These are phyloP conservation scores for Clonostachys solani DNA, from an alignment of 2,329 filamentous ascomycete genomes.

Conservation along the genomic window DNA sequence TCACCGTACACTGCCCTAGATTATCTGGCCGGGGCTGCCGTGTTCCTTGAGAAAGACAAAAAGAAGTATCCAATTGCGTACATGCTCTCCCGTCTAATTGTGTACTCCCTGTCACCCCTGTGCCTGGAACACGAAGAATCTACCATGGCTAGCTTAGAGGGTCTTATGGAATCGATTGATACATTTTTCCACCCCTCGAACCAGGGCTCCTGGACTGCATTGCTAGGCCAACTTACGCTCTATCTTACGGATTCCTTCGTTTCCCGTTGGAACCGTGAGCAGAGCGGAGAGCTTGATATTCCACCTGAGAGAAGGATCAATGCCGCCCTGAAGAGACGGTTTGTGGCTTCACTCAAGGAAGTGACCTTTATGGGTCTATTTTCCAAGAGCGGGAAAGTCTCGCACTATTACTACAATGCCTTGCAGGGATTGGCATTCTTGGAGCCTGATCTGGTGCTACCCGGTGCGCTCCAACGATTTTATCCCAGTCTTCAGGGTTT, in stretches of 20 bases:
- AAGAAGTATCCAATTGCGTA: constrained; percentile 91
- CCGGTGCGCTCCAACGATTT: constrained; percentile 89
- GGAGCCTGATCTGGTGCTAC: constrained; percentile 86
- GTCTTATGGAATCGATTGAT: constrained; percentile 88
- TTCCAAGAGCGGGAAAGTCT: constrained; percentile 87
- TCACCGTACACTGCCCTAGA: constrained; percentile 89
- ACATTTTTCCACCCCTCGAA: constrained; percentile 99
- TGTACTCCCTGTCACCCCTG: constrained; percentile 85
- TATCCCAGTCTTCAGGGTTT: constrained; percentile 96
- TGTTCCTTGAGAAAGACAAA: constrained; percentile 86
- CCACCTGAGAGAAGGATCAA: constrained; percentile 77
- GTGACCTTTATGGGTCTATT: constrained; percentile 99
- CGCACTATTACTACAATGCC: constrained; percentile 87
- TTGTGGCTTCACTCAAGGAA: constrained; percentile 84
- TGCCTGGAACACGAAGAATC: constrained; percentile 76
- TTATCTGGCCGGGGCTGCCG: constrained; percentile 73
- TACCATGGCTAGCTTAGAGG: constrained; percentile 80
- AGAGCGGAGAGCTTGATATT: constrained; percentile 85
- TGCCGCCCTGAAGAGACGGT: constrained; percentile 76
- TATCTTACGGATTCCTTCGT: constrained; percentile 96
- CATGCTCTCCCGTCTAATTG: constrained; percentile 87
- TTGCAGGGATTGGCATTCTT: constrained; percentile 86
- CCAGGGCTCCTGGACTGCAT: constrained; percentile 85
- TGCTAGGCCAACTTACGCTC: constrained; percentile 84
- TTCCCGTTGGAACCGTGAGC: constrained; percentile 94